phyloP scores from a whole-genome alignment of 352 stramenopile genomes.

The Phytopythium delawarense region DNA sequence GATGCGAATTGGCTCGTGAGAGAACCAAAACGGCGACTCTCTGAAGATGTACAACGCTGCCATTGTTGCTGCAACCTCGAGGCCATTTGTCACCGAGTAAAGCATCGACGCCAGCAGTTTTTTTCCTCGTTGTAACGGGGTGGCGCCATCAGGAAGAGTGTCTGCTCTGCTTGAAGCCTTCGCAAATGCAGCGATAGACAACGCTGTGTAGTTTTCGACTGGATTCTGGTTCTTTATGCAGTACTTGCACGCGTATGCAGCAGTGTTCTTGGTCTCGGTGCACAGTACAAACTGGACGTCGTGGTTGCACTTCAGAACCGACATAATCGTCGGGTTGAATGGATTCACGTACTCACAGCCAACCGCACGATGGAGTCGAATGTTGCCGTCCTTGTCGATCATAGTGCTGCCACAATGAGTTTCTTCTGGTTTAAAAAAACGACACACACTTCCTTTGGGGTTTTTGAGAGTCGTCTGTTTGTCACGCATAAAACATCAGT shows the following conservation, averaged over 20 bases:
- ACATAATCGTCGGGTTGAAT: constrained; percentile 16
- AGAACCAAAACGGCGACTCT: constrained; percentile 16
- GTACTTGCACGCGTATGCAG: constrained; percentile 24
- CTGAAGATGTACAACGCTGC: constrained; percentile 8
- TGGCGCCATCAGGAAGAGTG: constrained; percentile 1
- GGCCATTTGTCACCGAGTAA: constrained; percentile 11
- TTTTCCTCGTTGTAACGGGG: constrained; percentile 9
- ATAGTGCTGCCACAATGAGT: not conserved
- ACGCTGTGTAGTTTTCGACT: constrained; percentile 16
- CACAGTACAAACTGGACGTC: constrained; percentile 16
- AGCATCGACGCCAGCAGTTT: constrained; percentile 9
- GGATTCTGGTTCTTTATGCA: constrained; percentile 22
- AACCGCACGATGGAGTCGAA: constrained; percentile 9
- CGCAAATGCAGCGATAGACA: constrained; percentile 12
- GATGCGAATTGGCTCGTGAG: constrained; percentile 5
- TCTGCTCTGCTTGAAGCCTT: constrained; percentile 8
- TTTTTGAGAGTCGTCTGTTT: constrained; percentile 12
- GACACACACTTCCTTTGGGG: constrained; percentile 11
- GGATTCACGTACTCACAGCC: constrained; percentile 27
- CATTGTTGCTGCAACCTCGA: constrained; percentile 11
- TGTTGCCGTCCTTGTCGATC: not conserved
- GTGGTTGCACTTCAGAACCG: constrained; percentile 24
- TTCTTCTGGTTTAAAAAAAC: constrained; percentile 19
- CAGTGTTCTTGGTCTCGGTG: constrained; percentile 10
- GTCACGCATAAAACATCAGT: too few relatives aligned